Conservation (phyloP, 768 basidiomycete species). For the Gymnopilus junonius region DNA sequence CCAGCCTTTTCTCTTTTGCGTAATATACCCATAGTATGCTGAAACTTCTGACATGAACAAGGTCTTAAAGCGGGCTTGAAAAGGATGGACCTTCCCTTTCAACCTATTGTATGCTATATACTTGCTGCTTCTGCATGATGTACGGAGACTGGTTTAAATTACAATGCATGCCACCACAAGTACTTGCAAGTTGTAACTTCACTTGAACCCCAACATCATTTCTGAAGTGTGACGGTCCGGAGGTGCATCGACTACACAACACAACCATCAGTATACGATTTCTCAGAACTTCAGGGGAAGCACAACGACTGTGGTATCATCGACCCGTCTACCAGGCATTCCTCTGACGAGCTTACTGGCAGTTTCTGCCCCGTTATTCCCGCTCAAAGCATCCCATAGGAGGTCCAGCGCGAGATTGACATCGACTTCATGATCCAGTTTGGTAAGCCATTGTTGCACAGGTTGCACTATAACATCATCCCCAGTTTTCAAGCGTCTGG, state of each 20-base stretch:
- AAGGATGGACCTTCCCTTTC: too few species aligned
- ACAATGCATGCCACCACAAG: too few species aligned
- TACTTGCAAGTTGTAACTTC: too few species aligned
- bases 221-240: too few species aligned
- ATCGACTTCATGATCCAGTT: background rate
- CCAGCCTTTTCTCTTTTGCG: too few species aligned
- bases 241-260: background rate
- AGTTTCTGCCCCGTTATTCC: background rate
- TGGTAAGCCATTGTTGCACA: background rate
- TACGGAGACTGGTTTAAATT: too few species aligned
- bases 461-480: too few species aligned
- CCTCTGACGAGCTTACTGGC: background rate
- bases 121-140: too few species aligned
- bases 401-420: background rate
- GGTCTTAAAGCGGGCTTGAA: background rate
- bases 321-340: background rate
- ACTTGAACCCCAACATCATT: too few species aligned
- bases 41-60: background rate
- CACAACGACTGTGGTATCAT: background rate
- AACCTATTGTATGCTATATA: too few species aligned
- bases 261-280: background rate
- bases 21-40: background rate
- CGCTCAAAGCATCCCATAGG: background rate
- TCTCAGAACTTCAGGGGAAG: background rate
- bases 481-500: background rate